Evolutionary conservation across 768 basidiomycete species (phyloP), one percentile per base, ranked within the genome.

Genomic region (Pleurotus sapidus): DNA sequence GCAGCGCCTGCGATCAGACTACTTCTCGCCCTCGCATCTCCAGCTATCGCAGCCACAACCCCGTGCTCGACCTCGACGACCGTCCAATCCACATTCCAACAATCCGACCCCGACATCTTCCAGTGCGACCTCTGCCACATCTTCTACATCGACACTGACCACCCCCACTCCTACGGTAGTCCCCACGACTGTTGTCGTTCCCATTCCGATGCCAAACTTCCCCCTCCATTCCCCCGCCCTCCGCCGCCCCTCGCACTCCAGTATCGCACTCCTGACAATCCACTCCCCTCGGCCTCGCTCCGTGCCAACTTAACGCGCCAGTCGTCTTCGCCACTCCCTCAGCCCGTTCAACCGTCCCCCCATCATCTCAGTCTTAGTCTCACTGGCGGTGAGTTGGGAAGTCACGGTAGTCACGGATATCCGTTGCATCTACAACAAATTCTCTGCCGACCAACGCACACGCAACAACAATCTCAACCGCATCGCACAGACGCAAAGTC

Each of bases 1-100:
- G 87, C 89, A 62, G 78, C 90, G 9, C 42, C 51, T 40, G 39
- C 37, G 2, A n/a, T n/a, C 39, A 42, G 38, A 54, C 39, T 39
- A 54, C 51, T 54, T 40, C 38, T 54, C 39, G n/a, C 42, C 51
- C 30, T 34, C 30, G 30, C 30, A 34, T 34, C 30, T 34, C 3
- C 30, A 34, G 30, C 30, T 34, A 9, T 34, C 30, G 30, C 30
- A 34, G 30, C 30, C 30, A 8, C 30, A 34, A 11, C 30, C 30
- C 30, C 30, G 30, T 34, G 30, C 30, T 34, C 30, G 30, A 34
- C 30, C 30, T 34, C 30, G 30, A 34, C 30, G 9, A 3, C 30
- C 11, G 9, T 34, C 30, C 11, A 30, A 30, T 30, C 8, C 30
- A 7, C 2, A 7, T 30, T 30, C 30, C 30, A 30, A 30, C 9